Base-by-base conservation (phyloP, 2,329 filamentous ascomycete genomes). In the Talaromyces sp. region DNA sequence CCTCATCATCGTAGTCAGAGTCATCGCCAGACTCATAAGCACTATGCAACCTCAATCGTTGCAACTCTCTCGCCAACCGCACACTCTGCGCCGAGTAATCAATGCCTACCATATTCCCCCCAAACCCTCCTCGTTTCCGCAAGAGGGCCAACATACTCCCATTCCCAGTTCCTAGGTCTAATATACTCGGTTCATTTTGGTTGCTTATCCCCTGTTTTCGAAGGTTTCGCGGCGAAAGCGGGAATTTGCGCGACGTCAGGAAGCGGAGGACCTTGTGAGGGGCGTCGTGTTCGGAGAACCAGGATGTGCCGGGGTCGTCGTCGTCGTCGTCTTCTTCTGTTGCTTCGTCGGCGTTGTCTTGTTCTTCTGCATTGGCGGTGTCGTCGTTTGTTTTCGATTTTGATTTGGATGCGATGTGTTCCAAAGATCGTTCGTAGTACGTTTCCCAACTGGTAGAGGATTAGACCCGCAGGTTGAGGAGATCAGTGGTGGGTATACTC, bases 141-240 rank as follows among this genome's bases (percentile, higher is more conserved):
- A 98, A 80, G n/a, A 87, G 83, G 68, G 95, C 91, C n/a, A 98
- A 82, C 72, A 98, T 84, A 69, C 92, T 91, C 1, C 93, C 95
- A 77, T 99, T 99, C 1, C 95, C 95, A 11, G 92, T 97, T 21
- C 95, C 95, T 0, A 99, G 83, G 73, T 99, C 95, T 0, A 98
- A 81, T 64, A 96, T 87, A 1, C 63, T 73, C 46, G 66, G 77
- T n/a, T 66, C 55, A 54, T 54, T 9, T 11, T 28, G 28, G 28
- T 3, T 6, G 28, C 28, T 28, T 3, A 6, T 28, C 25, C 35
- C 2, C 23, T 37, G n/a, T 31, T 28, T 28, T 28, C 28, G 40
- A 50, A 21, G 1, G 66, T 75, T 72, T 35, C 69, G 68, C 23
- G 78, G 76, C 35, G 79, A 71, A 4, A 79, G 69, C 66, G 85